Base-by-base conservation (phyloP, 257 asterid species). In the Forsythia viridissima region DNA sequence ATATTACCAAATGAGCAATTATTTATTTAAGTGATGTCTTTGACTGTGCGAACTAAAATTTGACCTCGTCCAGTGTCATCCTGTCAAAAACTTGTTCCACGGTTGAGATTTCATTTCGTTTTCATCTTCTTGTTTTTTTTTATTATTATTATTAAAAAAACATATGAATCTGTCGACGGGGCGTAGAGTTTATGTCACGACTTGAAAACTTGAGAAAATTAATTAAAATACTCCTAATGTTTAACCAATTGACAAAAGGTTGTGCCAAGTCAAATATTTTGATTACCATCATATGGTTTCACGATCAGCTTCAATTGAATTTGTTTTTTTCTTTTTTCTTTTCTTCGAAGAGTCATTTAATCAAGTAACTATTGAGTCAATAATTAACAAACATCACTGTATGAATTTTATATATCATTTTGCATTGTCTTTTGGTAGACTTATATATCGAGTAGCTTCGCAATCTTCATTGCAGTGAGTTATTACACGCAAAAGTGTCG, bases 201-300 rank as follows among this genome's bases (percentile, higher is more conserved):
- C 30, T 5, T 5, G 30, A 57, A 57, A 57, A 57, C 66, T 7
- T 57, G 66, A 57, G 11, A 51, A 57, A n/a, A n/a, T 20, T 59
- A 59, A 59, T 20, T 59, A 59, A 59, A 20, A 59, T n/a, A 59
- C 67, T 59, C 67, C 67, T 21, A 6, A 59, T 20, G 67, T 59
- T 59, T 59, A 59, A 59, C 67, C 34, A 59, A 59, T 7, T 59
- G 67, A 59, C 67, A n/a, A 59, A 59, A 59, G 67, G 67, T 63
- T 30, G 40, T 21, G 70, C 16, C 0, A 6, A 30, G 40, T 63
- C 70, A 36, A 10, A 21, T 24, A 4, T 30, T 30, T 30, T 30
- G 34, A 30, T 30, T 30, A 30, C 34, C 2, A 30, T 30, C 34
- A 30, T 30, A 30, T 30, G 34, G 34, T 30, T 30, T 30, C 34